Conservation (phyloP, 2,329 filamentous ascomycete genomes). For the Scopulariopsis brevicaulis region DNA sequence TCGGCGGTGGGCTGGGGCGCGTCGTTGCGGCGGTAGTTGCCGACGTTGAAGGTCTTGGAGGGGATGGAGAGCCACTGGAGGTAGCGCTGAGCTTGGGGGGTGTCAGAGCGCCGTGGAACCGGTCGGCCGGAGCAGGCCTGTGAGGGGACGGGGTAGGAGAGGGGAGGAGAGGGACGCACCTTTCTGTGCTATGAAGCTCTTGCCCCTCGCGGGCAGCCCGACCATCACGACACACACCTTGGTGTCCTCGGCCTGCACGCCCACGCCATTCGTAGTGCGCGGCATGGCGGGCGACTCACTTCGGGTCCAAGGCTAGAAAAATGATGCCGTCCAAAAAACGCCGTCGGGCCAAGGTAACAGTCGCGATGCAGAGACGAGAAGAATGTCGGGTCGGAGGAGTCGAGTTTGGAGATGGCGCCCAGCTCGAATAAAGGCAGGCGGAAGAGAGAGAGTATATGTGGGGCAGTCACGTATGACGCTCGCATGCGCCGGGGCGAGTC, state of each 20-base stretch:
- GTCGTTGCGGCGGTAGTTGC: conserved; percentile 81
- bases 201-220: conserved; percentile 85
- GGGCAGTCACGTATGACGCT: neutral
- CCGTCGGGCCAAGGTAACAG: too few species aligned
- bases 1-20: conserved; percentile 85
- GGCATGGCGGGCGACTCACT: neutral
- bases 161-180: conserved; percentile 41
- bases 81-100: conserved; percentile 68
- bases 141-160: neutral
- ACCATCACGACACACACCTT: conserved; percentile 99
- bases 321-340: too few species aligned
- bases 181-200: conserved; percentile 96
- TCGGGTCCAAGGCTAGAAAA: neutral
- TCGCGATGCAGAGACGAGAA: neutral
- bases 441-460: neutral
- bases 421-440: neutral
- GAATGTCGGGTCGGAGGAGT: neutral
- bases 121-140: neutral
- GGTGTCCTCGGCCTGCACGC: conserved; percentile 85
- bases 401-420: neutral
- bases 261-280: conserved; percentile 29
- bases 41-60: conserved; percentile 93
- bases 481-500: neutral
- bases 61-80: conserved; percentile 93
- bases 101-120: neutral